Conservation (phyloP, 106 monocot species). For the Dendrobium chrysotoxum region DNA sequence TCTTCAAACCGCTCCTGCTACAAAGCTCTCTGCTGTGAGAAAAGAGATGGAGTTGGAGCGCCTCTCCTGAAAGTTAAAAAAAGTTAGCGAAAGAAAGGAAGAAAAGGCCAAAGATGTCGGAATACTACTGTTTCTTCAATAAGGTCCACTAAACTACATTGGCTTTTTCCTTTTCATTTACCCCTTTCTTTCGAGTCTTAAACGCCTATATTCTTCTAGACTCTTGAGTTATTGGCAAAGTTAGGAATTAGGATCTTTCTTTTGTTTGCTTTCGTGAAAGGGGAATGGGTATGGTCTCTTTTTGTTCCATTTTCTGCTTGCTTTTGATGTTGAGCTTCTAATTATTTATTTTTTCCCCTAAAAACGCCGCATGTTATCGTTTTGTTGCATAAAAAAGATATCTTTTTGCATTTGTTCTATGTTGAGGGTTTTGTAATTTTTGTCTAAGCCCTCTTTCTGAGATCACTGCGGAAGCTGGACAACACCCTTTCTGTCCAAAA, state of each 20-base stretch:
- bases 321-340: not conserved
- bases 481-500: not conserved
- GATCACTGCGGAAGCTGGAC: not conserved
- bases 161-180: not conserved
- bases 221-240: not conserved
- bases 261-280: not conserved
- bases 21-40: not conserved
- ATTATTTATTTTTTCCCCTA: not conserved
- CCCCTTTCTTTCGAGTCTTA: not conserved
- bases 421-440: not conserved
- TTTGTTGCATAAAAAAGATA: not conserved
- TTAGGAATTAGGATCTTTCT: not conserved
- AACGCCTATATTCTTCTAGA: not conserved
- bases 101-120: conserved; percentile 15
- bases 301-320: not conserved
- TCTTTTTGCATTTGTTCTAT: not conserved
- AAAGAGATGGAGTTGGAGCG: not conserved
- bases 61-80: not conserved
- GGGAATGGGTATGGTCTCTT: not conserved
- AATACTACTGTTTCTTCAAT: conserved; percentile 25
- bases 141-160: conserved; percentile 15
- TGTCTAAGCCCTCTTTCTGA: not conserved
- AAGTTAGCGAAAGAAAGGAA: not conserved
- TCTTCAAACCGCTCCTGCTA: not conserved
- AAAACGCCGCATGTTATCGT: not conserved